Evolutionary conservation across 2,329 filamentous ascomycete genomes (phyloP).

Genomic region (Monosporascus sp.): DNA sequence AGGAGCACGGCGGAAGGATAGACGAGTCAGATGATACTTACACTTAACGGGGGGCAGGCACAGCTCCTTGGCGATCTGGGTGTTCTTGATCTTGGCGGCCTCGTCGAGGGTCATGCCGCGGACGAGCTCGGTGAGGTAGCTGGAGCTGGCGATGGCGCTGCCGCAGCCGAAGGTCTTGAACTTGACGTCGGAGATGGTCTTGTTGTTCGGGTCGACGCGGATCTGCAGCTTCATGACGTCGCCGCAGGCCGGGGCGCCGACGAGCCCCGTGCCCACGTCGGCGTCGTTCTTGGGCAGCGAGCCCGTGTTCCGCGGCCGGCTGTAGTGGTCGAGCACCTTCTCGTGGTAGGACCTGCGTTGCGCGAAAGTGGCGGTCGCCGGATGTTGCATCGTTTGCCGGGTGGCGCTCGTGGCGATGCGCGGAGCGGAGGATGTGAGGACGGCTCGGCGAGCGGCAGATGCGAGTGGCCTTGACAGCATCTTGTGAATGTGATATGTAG

Average conservation of each 20-base stretch:
- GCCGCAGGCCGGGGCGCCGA: conserved; percentile 83
- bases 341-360: conserved; percentile 44
- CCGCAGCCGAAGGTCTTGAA: conserved; percentile 83
- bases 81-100: conserved; percentile 88
- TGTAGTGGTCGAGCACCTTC: conserved; percentile 76
- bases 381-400: conserved; percentile 33
- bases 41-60: conserved; percentile 74
- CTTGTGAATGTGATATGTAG: conserved; percentile 14
- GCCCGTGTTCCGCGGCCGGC: conserved; percentile 71
- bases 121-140: conserved; percentile 91
- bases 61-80: conserved; percentile 94
- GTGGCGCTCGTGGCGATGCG: conserved; percentile 30
- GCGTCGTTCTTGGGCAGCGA: conserved; percentile 66
- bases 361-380: conserved; percentile 31
- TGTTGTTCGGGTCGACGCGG: conserved; percentile 67
- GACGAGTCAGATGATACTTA: conserved; percentile 34
- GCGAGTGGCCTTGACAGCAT: conserved; percentile 44
- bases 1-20: not conserved
- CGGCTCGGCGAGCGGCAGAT: conserved; percentile 35
- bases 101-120: conserved; percentile 95
- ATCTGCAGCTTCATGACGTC: conserved; percentile 95
- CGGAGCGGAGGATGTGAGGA: conserved; percentile 35
- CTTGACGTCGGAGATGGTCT: conserved; percentile 73
- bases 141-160: conserved; percentile 86
- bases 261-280: conserved; percentile 72